phyloP scores from a whole-genome alignment of 2,329 filamentous ascomycete species.

The Hypoxylon sp. region DNA sequence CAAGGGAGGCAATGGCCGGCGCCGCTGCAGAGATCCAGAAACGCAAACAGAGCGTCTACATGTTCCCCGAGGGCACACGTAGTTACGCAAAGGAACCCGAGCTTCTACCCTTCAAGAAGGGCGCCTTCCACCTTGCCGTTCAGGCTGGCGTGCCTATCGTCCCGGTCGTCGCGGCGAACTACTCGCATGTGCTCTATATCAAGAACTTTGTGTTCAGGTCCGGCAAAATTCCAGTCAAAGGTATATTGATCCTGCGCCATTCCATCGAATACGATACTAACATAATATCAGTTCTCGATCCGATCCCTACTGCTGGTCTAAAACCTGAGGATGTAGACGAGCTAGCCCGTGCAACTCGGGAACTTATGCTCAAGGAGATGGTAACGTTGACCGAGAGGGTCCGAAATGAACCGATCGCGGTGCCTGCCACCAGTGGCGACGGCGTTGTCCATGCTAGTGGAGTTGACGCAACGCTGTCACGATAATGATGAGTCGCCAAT shows the following conservation, averaged over 20 bases:
- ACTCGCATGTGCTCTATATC: constrained; percentile 76
- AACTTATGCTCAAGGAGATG: constrained; percentile 79
- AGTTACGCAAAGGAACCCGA: constrained; percentile 86
- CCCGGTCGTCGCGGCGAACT: constrained; percentile 84
- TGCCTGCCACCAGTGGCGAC: constrained; percentile 44
- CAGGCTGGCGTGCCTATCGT: constrained; percentile 95
- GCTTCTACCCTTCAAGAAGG: constrained; percentile 97
- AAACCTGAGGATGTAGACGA: constrained; percentile 81
- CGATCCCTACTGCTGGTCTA: constrained; percentile 80
- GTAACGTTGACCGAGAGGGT: constrained; percentile 64
- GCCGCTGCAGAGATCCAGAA: constrained; percentile 83
- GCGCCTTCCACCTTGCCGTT: constrained; percentile 94
- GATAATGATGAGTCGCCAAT: constrained; percentile 29
- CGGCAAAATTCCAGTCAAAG: constrained; percentile 80
- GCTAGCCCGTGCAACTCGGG: constrained; percentile 74
- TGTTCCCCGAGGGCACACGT: constrained; percentile 92
- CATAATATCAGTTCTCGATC: constrained; percentile 74
- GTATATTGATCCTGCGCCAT: constrained; percentile 57
- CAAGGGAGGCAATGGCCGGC: constrained; percentile 84
- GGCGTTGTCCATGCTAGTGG: constrained; percentile 52
- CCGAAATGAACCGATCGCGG: constrained; percentile 54
- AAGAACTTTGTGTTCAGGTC: constrained; percentile 73
- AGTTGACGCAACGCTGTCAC: constrained; percentile 46
- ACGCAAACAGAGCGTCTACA: constrained; percentile 81
- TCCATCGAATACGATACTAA: constrained; percentile 18